Evolutionary conservation across 176 grass and related monocot genomes (phyloP).

Genomic region (Cymbopogon citratus): DNA sequence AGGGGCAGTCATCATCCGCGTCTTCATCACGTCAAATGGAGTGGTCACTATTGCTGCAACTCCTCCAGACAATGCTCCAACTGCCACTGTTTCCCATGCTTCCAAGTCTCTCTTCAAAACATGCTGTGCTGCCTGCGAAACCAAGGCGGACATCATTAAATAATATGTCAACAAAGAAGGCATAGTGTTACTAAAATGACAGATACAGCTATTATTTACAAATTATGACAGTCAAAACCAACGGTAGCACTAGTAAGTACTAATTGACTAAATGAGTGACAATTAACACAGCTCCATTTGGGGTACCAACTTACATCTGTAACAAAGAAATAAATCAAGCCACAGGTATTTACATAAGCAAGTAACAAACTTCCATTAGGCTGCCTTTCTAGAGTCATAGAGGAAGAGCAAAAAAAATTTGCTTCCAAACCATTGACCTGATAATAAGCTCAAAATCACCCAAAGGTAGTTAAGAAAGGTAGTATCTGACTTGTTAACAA

Average conservation of each 20-base stretch:
- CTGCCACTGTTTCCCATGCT: slow-evolving; percentile 78
- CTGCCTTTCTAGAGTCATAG: not conserved
- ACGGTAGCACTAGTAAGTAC: not conserved
- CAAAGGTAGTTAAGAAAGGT: not conserved
- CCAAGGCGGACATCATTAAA: not conserved
- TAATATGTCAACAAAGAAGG: not conserved
- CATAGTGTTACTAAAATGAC: not conserved
- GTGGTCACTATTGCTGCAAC: slow-evolving; percentile 85
- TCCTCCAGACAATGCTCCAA: slow-evolving; percentile 85
- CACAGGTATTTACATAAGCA: no score
- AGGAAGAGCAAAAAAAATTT: not conserved
- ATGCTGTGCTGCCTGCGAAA: slow-evolving; percentile 60
- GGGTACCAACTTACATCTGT: not conserved
- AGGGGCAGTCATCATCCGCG: slow-evolving; percentile 88
- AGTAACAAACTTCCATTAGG: no score
- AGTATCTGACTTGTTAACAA: not conserved
- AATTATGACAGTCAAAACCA: not conserved
- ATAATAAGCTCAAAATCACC: not conserved
- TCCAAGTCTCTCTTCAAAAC: slow-evolving; percentile 68
- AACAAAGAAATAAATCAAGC: not conserved
- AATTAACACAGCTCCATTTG: not conserved
- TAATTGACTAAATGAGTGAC: not conserved
- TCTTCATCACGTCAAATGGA: slow-evolving; percentile 97
- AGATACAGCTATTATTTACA: not conserved
- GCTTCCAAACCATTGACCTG: not conserved